Percentiles rank a stretch among this genome's conserved stretches.
phyloP scores from a whole-genome alignment of 176 grass and related monocot species.

The Zea luxurians region DNA sequence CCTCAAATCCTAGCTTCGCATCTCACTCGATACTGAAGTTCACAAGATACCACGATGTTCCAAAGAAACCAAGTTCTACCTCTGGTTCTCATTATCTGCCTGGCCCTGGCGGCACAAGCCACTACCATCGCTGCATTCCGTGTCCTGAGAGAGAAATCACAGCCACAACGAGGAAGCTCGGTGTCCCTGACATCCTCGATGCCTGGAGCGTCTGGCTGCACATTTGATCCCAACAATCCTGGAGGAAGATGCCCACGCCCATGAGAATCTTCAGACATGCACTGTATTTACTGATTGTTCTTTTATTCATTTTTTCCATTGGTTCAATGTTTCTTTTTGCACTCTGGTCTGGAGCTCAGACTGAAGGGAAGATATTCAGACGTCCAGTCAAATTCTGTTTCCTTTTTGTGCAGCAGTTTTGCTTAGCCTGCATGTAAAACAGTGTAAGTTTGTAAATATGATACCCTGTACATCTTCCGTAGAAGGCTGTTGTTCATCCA shows the following conservation, averaged over 20 bases:
- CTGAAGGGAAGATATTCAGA: not conserved
- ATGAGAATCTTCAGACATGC: conserved; percentile 31
- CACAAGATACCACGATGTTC: conserved; percentile 26
- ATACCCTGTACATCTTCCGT: not conserved
- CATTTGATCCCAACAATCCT: conserved; percentile 36
- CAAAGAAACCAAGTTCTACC: conserved; percentile 6
- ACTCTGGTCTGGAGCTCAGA: not conserved
- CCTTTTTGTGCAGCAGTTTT: conserved; percentile 1
- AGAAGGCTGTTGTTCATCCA: not conserved
- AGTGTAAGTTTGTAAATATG: conserved; percentile 14
- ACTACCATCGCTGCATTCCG: conserved; percentile 31
- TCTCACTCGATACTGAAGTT: not conserved
- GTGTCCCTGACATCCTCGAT: conserved; percentile 17
- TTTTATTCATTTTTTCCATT: conserved; percentile 13
- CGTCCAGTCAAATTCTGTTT: not conserved
- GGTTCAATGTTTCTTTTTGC: conserved; percentile 7
- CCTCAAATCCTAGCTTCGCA: not conserved
- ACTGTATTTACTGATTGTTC: not conserved
- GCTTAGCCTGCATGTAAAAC: conserved; percentile 23
- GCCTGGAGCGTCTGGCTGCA: conserved; percentile 43
- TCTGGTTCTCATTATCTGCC: conserved; percentile 32
- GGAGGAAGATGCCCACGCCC: conserved; percentile 31
- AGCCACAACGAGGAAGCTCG: not conserved
- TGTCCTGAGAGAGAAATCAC: conserved; percentile 13
- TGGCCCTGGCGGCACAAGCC: conserved; percentile 29